A percentile compares a stretch with the other conserved stretches of the same genome.
phyloP scores from a whole-genome alignment of 1,284 basidiomycete genomes.

The Mycena sp. region DNA sequence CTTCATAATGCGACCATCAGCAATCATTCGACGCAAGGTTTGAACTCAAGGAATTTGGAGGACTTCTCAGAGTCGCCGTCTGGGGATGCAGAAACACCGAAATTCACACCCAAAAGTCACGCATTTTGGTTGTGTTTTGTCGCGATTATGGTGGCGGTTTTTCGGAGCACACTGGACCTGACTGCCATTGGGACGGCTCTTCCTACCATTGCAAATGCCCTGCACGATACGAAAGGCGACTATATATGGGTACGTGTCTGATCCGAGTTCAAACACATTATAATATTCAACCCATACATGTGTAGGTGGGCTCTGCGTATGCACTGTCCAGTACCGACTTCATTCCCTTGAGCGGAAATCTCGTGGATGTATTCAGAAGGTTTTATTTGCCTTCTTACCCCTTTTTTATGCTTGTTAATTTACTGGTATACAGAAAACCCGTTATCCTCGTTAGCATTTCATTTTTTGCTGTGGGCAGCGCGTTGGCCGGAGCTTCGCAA shows the following conservation, averaged over 20 bases:
- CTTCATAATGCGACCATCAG: too few species aligned
- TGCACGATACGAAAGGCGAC: constrained; percentile 26
- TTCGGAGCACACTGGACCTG: too few species aligned
- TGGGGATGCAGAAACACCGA: too few species aligned
- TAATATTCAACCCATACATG: too few species aligned
- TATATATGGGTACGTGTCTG: constrained; percentile 33
- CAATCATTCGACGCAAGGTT: too few species aligned
- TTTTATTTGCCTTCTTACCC: neutral
- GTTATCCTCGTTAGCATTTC: constrained; percentile 42
- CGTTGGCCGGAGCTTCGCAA: constrained; percentile 51
- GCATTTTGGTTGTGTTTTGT: too few species aligned
- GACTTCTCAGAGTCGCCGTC: too few species aligned
- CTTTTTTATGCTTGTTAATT: too few species aligned
- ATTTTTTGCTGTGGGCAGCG: constrained; percentile 50
- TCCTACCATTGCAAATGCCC: constrained; percentile 17
- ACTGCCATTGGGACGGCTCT: constrained; percentile 23
- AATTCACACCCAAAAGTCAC: too few species aligned
- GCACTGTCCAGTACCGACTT: constrained; percentile 32
- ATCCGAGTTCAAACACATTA: too few species aligned
- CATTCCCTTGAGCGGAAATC: constrained; percentile 32
- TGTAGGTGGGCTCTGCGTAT: constrained; percentile 35
- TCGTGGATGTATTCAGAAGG: constrained; percentile 47
- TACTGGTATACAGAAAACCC: constrained; percentile 34
- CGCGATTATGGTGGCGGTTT: too few species aligned
- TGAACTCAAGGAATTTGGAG: too few species aligned